Evolutionary conservation across 208 protist genomes (phyloP).

Genomic region (Strigomonas culicis): DNA sequence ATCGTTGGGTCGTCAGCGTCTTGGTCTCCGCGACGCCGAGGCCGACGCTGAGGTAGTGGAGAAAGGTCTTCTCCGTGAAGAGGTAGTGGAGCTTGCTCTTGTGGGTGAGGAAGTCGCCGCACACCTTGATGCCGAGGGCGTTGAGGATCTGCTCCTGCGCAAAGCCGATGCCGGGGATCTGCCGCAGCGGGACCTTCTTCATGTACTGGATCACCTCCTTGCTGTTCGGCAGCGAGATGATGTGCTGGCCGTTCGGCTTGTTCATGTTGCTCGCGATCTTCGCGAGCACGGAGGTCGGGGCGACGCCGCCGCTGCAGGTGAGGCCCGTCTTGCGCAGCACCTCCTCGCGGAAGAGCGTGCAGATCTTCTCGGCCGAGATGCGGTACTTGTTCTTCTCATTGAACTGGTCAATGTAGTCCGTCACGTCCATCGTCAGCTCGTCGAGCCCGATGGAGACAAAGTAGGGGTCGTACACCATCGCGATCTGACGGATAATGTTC

Average conservation of each 20-base stretch:
- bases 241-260: conserved; percentile 95
- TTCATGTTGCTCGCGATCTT: conserved; percentile 93
- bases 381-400: conserved; percentile 27
- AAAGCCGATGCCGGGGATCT: conserved; percentile 82
- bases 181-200: conserved; percentile 62
- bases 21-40: conserved; percentile 62
- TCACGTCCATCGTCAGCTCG: conserved; percentile 89
- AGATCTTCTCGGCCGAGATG: conserved; percentile 56
- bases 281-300: conserved; percentile 73
- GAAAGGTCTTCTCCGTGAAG: conserved; percentile 71
- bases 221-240: conserved; percentile 67
- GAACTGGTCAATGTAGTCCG: conserved; percentile 39
- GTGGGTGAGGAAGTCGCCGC: conserved; percentile 65
- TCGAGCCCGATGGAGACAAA: conserved; percentile 78
- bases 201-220: conserved; percentile 80
- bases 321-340: conserved; percentile 73
- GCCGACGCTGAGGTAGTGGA: conserved; percentile 69
- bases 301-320: conserved; percentile 87
- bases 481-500: conserved; percentile 65
- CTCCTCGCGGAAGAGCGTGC: conserved; percentile 72
- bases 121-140: conserved; percentile 70
- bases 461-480: conserved; percentile 81
- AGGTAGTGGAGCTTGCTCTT: conserved; percentile 72
- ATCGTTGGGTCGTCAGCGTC: conserved; percentile 15
- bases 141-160: conserved; percentile 63